Evolutionary conservation across 306 rosid species (phyloP).

Genomic region (apple (Malus domestica)): ASM211411v1 NC_041800.1:776001-776500

Average conservation of each 20-base stretch:
- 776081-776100: conserved; percentile 75
- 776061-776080: conserved; percentile 82
- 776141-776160: conserved; percentile 46
- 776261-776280: conserved; percentile 40
- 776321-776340: conserved; percentile 13
- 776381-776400: too few relatives aligned
- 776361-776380: too few relatives aligned
- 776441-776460: too few relatives aligned
- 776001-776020: conserved; percentile 51
- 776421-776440: too few relatives aligned
- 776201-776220: conserved; percentile 44
- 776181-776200: conserved; percentile 32
- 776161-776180: conserved; percentile 33
- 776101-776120: conserved; percentile 65
- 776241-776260: conserved; percentile 81
- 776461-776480: too few relatives aligned
- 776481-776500: too few relatives aligned
- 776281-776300: conserved; percentile 31
- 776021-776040: conserved; percentile 72
- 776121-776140: conserved; percentile 66
- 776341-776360: background rate
- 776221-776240: conserved; percentile 63
- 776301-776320: conserved; percentile 53
- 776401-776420: too few relatives aligned
- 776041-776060: conserved; percentile 77